These are phyloP conservation scores for Globisporangium radiosum DNA, from an alignment of 352 stramenopile species.

Conservation along the genomic window DNA sequence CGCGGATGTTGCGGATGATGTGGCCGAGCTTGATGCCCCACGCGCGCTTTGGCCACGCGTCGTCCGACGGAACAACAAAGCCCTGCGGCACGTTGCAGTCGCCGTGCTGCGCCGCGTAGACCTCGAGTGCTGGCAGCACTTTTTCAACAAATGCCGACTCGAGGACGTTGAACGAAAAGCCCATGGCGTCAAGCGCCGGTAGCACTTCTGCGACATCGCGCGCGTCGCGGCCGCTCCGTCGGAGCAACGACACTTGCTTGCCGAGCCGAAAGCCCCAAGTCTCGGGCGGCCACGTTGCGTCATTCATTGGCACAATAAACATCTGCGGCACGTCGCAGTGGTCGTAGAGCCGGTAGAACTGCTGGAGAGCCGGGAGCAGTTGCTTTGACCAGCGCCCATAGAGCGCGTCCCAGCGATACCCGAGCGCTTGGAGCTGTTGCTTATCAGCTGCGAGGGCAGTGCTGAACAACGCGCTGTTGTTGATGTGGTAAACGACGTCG, in stretches of 20 bases:
- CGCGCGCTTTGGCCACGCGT: conserved; percentile 69
- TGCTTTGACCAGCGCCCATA: conserved; percentile 52
- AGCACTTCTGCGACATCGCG: conserved; percentile 46
- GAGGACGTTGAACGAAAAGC: conserved; percentile 61
- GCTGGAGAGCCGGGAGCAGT: conserved; percentile 53
- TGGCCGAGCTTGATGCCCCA: conserved; percentile 87
- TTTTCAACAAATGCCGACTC: conserved; percentile 55
- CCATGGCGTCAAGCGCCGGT: conserved; percentile 46
- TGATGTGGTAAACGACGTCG: conserved; percentile 48
- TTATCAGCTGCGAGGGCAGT: conserved; percentile 34
- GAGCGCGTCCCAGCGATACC: conserved; percentile 53
- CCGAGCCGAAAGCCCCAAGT: conserved; percentile 85
- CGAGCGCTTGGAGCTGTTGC: conserved; percentile 32
- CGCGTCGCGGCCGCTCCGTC: conserved; percentile 34
- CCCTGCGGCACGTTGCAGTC: conserved; percentile 85
- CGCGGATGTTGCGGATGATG: conserved; percentile 87
- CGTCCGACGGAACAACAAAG: conserved; percentile 82
- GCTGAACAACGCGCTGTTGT: conserved; percentile 32
- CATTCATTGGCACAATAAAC: conserved; percentile 81
- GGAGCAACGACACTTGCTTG: conserved; percentile 63
- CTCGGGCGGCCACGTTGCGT: conserved; percentile 68
- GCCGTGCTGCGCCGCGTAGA: conserved; percentile 81
- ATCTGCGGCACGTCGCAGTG: conserved; percentile 86
- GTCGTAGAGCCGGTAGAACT: conserved; percentile 75
- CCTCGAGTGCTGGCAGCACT: conserved; percentile 64